phyloP scores from a whole-genome alignment of 371 early-diverging fungal species.

The Rhizomucor pusillus region DNA sequence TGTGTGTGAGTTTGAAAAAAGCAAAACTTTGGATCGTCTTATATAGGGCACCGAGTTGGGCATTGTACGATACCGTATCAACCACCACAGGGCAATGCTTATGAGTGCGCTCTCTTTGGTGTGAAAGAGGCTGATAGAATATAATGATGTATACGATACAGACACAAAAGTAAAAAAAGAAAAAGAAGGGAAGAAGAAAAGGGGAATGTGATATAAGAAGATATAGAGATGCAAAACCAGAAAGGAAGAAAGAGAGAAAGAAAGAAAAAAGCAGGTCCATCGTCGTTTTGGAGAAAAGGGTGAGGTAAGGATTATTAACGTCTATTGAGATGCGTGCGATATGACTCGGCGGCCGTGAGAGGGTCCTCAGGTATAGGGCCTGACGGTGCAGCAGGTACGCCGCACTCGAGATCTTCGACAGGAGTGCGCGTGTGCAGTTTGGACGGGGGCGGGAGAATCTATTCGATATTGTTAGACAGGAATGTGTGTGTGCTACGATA shows the following conservation, averaged over 20 bases:
- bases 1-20: too few relatives aligned
- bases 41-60: too few relatives aligned
- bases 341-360: slow-evolving; percentile 24
- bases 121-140: neutral
- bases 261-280: neutral
- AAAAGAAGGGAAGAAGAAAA: slow-evolving; percentile 5
- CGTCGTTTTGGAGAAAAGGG: neutral
- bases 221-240: neutral
- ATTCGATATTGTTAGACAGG: too few relatives aligned
- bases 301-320: slow-evolving; percentile 10
- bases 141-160: too few relatives aligned
- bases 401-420: neutral
- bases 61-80: too few relatives aligned
- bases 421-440: too few relatives aligned
- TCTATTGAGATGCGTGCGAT: slow-evolving; percentile 18
- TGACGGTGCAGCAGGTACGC: slow-evolving; percentile 2
- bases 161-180: slow-evolving; percentile 1
- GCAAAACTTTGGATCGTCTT: too few relatives aligned
- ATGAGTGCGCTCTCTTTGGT: too few relatives aligned
- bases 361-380: slow-evolving; percentile 30
- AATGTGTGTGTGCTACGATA: too few relatives aligned
- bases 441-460: too few relatives aligned
- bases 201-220: neutral
- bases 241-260: slow-evolving; percentile 1
- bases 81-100: too few relatives aligned